Percentiles rank a stretch among this genome's conserved stretches.
Conservation (phyloP, 495 filamentous ascomycete species). For the Penicillium argentinense region DNA sequence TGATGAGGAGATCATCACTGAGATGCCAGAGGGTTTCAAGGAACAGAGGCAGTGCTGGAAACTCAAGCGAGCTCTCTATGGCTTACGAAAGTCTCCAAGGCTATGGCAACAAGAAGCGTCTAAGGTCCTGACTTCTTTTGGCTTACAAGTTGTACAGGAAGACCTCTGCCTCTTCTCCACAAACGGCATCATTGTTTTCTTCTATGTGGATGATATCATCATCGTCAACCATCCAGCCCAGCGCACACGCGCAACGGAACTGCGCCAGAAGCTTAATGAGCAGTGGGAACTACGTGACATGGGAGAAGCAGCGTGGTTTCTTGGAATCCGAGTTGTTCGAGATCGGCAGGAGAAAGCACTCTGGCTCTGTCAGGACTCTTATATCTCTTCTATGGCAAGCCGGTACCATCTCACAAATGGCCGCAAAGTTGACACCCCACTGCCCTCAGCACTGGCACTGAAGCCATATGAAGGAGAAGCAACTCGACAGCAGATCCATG, state of each 20-base stretch:
- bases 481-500: constrained; percentile 3
- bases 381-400: constrained; percentile 17
- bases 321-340: constrained; percentile 11
- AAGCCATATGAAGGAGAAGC: constrained; percentile 3
- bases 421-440: constrained; percentile 1
- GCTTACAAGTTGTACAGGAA: constrained; percentile 13
- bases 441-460: constrained; percentile 5
- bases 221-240: background rate
- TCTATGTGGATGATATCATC: too few relatives aligned
- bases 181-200: constrained; percentile 9
- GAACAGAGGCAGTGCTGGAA: background rate
- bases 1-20: background rate
- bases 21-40: constrained; percentile 5
- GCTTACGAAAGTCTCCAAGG: constrained; percentile 17
- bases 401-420: constrained; percentile 11
- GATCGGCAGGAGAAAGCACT: constrained; percentile 6
- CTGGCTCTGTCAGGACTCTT: constrained; percentile 14
- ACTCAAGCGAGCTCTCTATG: constrained; percentile 20
- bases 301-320: constrained; percentile 10
- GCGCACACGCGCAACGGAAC: background rate
- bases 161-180: constrained; percentile 19
- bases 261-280: background rate
- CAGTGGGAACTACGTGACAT: constrained; percentile 1
- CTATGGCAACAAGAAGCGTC: constrained; percentile 24
- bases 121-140: constrained; percentile 13